Percentiles rank a stretch among this genome's conserved stretches.
These are phyloP conservation scores for Penicillium psychrofluorescens DNA, from an alignment of 495 filamentous ascomycete species.

Conservation along the genomic window DNA sequence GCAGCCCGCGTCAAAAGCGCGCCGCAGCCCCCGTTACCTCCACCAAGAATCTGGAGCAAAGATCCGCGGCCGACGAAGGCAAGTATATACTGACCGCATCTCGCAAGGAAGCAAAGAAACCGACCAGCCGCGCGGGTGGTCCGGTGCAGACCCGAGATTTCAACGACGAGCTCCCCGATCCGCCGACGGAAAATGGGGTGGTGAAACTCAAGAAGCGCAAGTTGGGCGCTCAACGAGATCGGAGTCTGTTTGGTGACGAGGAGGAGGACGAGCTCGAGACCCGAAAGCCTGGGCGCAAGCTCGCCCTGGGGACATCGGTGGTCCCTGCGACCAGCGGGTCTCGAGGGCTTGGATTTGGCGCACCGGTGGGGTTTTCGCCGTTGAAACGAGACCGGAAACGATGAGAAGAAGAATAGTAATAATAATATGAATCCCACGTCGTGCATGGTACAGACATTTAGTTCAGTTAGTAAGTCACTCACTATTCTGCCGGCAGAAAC, in stretches of 20 bases:
- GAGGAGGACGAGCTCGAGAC: slow-evolving; percentile 44
- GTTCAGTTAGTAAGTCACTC: too few relatives aligned
- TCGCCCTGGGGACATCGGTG: slow-evolving; percentile 8
- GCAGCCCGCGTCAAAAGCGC: too few relatives aligned
- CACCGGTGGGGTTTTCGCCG: slow-evolving; percentile 60
- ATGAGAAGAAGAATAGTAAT: slow-evolving; percentile 2
- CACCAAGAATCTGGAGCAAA: not conserved
- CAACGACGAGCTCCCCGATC: slow-evolving; percentile 1
- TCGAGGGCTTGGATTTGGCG: slow-evolving; percentile 17
- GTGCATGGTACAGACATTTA: too few relatives aligned
- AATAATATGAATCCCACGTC: not conserved
- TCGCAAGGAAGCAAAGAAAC: slow-evolving; percentile 3
- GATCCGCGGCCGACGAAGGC: slow-evolving; percentile 1
- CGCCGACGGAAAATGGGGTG: slow-evolving; percentile 27
- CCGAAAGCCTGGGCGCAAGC: slow-evolving; percentile 26
- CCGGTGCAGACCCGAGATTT: not conserved
- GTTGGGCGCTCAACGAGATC: slow-evolving; percentile 52
- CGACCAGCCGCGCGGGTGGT: not conserved
- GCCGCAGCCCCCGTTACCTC: not conserved
- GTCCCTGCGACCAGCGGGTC: too few relatives aligned
- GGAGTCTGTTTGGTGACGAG: slow-evolving; percentile 71
- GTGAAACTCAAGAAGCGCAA: slow-evolving; percentile 71
- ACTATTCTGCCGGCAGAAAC: slow-evolving; percentile 7
- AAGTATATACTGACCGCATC: not conserved
- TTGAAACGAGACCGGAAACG: slow-evolving; percentile 70